Evolutionary conservation across 208 protist genomes (phyloP), one percentile per base, ranked within the genome.

Genomic region (Leishmania mexicana): DNA sequence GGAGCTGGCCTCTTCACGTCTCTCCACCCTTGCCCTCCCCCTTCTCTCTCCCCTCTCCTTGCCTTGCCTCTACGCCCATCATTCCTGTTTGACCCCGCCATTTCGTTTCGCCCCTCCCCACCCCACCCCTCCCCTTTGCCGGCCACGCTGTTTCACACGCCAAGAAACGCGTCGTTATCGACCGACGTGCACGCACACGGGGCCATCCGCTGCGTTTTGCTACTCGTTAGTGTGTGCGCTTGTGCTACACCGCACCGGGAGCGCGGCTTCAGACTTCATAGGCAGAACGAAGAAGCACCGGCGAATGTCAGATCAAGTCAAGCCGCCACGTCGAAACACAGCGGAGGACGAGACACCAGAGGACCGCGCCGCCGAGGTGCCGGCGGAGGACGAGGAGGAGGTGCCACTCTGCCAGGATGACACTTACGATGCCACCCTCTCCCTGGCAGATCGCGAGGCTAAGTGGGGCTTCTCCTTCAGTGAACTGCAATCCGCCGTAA

Each of bases 391-490:
- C 57, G 79, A 85, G 2, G 82, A 85, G 54, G 82, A 78, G 62
- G 82, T 85, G 60, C 76, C 72, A 35, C 42, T 85, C 40, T 79
- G 76, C 64, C 82, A 85, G 51, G 84, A 86, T 60, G 77, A 82
- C 40, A 71, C 79, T 75, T 89, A 89, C 79, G 85, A 91, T 65
- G 68, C 76, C 17, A 73, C 80, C 3, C 81, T 96, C 75, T 79
- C 90, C 13, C 83, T 95, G 53, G 80, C 71, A 11, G 93, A 92
- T 58, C 89, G 89, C 13, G 94, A 98, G 85, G 74, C 74, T 1
- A 89, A 89, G 40, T 98, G 95, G 94, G 93, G 95, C 70, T 98
- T 98, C 82, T 89, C 92, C 19, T 83, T 95, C n/a, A 79, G 83
- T 11, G 94, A 98, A 53, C 87, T 98, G 51, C 86, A 89, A 45